These are phyloP conservation scores for Paecilomyces fulvus DNA, from an alignment of 2,329 filamentous ascomycete genomes.

Conservation along the genomic window DNA sequence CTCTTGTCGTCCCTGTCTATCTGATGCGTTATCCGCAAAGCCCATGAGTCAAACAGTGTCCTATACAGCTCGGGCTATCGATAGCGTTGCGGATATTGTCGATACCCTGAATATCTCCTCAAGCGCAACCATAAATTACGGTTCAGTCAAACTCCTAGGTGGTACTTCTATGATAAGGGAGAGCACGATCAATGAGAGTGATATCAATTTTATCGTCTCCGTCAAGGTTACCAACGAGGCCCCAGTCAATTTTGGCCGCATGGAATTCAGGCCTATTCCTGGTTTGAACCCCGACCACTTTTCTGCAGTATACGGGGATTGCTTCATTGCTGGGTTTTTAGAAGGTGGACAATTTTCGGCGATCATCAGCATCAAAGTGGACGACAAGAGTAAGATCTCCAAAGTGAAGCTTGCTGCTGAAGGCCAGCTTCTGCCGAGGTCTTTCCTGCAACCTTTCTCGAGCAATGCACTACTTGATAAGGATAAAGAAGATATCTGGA, in stretches of 20 bases:
- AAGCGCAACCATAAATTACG: constrained; percentile 30
- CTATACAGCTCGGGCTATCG: constrained; percentile 21
- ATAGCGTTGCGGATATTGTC: constrained; percentile 30
- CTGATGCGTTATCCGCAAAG: background rate
- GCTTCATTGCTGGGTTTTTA: constrained; percentile 24
- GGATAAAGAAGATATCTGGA: constrained; percentile 6
- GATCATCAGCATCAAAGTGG: constrained; percentile 23
- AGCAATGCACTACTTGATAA: constrained; percentile 9
- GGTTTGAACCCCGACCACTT: constrained; percentile 16
- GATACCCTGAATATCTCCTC: constrained; percentile 33
- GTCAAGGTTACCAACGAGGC: constrained; percentile 14
- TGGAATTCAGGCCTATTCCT: constrained; percentile 9
- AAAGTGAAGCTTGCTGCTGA: constrained; percentile 26
- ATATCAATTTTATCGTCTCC: constrained; percentile 13
- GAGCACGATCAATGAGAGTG: constrained; percentile 12
- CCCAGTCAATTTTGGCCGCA: constrained; percentile 1
- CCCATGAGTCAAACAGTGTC: constrained; percentile 21
- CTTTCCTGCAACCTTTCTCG: constrained; percentile 1
- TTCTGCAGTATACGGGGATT: constrained; percentile 25
- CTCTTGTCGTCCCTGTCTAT: constrained; percentile 3
- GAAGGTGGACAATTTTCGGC: constrained; percentile 27
- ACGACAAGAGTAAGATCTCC: constrained; percentile 21
- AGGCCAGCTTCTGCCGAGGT: constrained; percentile 12
- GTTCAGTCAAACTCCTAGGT: constrained; percentile 22
- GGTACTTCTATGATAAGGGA: constrained; percentile 11